Base-by-base conservation (phyloP, 176 grass and related monocot species). In the Paspalum vaginatum region DNA sequence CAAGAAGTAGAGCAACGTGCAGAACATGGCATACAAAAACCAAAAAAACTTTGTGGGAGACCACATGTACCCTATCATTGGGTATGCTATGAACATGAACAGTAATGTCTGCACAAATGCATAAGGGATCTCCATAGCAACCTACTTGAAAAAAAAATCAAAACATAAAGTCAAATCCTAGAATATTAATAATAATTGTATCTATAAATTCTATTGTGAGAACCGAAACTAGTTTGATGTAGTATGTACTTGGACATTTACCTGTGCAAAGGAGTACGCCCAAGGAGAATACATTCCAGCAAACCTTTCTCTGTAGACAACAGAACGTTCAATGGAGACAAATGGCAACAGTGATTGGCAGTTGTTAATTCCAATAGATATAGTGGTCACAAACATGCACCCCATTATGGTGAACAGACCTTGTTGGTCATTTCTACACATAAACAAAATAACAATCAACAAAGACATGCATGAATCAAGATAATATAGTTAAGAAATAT, bases 241-340 rank as follows among this genome's bases (percentile, higher is more conserved):
- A 20, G 12, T 25, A 24, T 42, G 37, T 9, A 21, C 1, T 5
- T 0, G 44, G 4, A 68, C 6, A 61, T 68, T 46, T 24, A 91
- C 81, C 93, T 90, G 90, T 21, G 93, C 90, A 39, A 96, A 86
- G 25, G 87, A 92, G 53, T 96, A 96, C 20, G 87, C 90, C 93
- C 93, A 96, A 32, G 82, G 82, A 59, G 93, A 91, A 78, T 89
- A 92, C 89, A 92, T 95, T 80, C 90, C 87, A 16, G 93, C 87
- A 83, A 92, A 95, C 12, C 84, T 95, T 56, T 95, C 93, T 50
- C 90, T 84, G 12, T 86, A 95, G 21, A 95, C n/a, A 9, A 95
- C 87, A 4, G 82, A 65, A 4, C 90, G 73, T 75, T 95, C 93
- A 22, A 81, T 39, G 40, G 85, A 60, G 49, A 95, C 60, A 54